Evolutionary conservation across 2,329 filamentous ascomycete species (phyloP).

Genomic region (Aspergillus luchuensis): DNA sequence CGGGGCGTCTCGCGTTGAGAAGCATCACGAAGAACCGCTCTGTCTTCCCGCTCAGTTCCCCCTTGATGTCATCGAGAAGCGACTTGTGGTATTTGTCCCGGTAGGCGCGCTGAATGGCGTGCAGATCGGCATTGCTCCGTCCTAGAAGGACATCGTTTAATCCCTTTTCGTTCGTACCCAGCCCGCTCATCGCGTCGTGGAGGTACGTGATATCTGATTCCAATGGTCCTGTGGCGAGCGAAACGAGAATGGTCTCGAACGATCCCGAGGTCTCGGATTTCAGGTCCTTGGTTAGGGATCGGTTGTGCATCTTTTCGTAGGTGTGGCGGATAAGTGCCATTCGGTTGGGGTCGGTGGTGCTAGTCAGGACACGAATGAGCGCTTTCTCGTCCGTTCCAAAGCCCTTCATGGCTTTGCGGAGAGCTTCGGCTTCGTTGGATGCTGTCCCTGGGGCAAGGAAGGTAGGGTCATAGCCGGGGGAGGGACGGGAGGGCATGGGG

Average conservation of each 20-base stretch:
- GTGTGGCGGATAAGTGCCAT: conserved; percentile 64
- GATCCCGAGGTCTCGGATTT: conserved; percentile 72
- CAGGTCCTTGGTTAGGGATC: conserved; percentile 72
- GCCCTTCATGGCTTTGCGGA: conserved; percentile 81
- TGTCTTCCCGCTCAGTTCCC: conserved; percentile 76
- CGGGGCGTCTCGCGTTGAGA: conserved; percentile 66
- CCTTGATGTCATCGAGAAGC: conserved; percentile 68
- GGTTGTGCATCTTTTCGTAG: conserved; percentile 63
- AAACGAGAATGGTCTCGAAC: conserved; percentile 68
- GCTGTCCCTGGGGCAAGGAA: conserved; percentile 67
- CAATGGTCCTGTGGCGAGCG: conserved; percentile 73
- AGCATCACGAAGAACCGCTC: conserved; percentile 81
- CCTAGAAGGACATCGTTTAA: conserved; percentile 77
- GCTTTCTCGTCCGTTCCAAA: conserved; percentile 46
- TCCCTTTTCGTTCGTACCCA: conserved; percentile 75
- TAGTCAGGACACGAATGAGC: conserved; percentile 67
- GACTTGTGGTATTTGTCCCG: conserved; percentile 63
- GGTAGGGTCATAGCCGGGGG: conserved; percentile 67
- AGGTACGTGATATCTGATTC: conserved; percentile 69
- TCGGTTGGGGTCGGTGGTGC: conserved; percentile 69
- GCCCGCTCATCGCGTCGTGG: conserved; percentile 54
- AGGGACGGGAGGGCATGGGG: conserved; percentile 57
- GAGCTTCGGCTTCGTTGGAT: conserved; percentile 58
- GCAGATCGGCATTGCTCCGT: conserved; percentile 76
- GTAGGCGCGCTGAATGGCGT: conserved; percentile 75